Base-by-base conservation (phyloP, 2,329 filamentous ascomycete species). In the Exophiala viscosa region DNA sequence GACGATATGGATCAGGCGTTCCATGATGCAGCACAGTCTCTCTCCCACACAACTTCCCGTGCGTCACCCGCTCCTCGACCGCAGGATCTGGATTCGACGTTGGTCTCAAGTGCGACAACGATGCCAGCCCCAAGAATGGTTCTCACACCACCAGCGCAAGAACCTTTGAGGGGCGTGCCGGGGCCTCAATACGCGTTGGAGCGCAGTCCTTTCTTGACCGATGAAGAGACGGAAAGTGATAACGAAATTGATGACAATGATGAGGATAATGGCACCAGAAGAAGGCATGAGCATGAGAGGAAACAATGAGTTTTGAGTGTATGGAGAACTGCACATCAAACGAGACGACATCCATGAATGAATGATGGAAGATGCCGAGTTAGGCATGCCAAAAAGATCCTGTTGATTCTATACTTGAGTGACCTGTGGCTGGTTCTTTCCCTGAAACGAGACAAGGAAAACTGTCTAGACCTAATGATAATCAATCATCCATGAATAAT, bases 181-280 rank as follows among this genome's bases (percentile, higher is more conserved):
- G 59, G 60, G 13, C 58, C 60, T 11, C 52, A 51, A 20, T 51
- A 58, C 20, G 57, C 52, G 20, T n/a, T 61, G 23, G 60, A 62
- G 40, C 54, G 54, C 32, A 62, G 59, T 45, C 62, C 62, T 11
- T 64, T 64, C 38, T 36, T 63, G 35, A 62, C 58, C 8, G 60
- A 63, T 38, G 59, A 61, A 32, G 61, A 62, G 38, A 31, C 49
- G 7, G 48, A 52, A 34, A 35, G 11, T 14, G 52, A 50, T 2
- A 38, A 10, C 23, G 47, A 50, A 6, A 14, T n/a, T 18, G 28
- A 14, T 33, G 31, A 17, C 11, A 33, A 11, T 35, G 23, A 17
- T 33, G 31, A 35, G 23, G 33, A n/a, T 14, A 17, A 20, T 38
- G 35, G 13, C 6, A 36, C 23, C n/a, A 49, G 14, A 36, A 36